Evolutionary conservation across 805 yeast species (phyloP), one percentile per base, ranked within the genome.

Genomic region (Metschnikowia baotianmanensis): DNA sequence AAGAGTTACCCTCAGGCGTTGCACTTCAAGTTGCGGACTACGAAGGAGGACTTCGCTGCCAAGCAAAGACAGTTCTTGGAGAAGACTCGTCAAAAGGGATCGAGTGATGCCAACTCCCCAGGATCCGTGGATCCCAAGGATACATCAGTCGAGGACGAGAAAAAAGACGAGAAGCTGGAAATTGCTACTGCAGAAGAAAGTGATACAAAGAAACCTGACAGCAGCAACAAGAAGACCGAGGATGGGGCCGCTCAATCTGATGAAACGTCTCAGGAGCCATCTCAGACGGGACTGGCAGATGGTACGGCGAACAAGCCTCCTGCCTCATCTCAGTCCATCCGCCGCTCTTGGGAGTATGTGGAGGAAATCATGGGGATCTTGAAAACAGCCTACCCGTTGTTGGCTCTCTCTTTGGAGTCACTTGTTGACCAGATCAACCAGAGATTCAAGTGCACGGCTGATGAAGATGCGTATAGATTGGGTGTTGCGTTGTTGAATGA

Each of bases 1-100:
- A 93, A 93, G 69, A 83, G 89, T 38, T 95, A 86, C 65, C 99
- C 99, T 1, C 99, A 93, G 65, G 96, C 99, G 0, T 73, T 93
- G 42, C 98, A 93, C 57, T 93, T 90, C 81, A 97, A 90, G 56
- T 72, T 93, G 53, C 74, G 99, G 42, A 93, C 99, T 1, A 87
- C 98, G 0, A 86, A 86, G 58, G 99, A 93, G 58, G 99, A 93
- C 53, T 87, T 83, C 62, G 82, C 89, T 3, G 89, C 86, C 2
- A 76, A 89, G 38, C 96, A 89, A 59, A 75, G 91, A 41, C 96
- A 87, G 59, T 78, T 80, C 18, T 47, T 59, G 44, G 74, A 67
- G 34, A 37, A 62, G 28, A 47, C 64, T 2, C 55, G 68, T 3
- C 45, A 38, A 22, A 42, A 29, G 22, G 43, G 31, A 58, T 52